These are phyloP conservation scores for Myriosclerotinia scirpicola DNA, from an alignment of 2,329 filamentous ascomycete genomes.

Conservation along the genomic window DNA sequence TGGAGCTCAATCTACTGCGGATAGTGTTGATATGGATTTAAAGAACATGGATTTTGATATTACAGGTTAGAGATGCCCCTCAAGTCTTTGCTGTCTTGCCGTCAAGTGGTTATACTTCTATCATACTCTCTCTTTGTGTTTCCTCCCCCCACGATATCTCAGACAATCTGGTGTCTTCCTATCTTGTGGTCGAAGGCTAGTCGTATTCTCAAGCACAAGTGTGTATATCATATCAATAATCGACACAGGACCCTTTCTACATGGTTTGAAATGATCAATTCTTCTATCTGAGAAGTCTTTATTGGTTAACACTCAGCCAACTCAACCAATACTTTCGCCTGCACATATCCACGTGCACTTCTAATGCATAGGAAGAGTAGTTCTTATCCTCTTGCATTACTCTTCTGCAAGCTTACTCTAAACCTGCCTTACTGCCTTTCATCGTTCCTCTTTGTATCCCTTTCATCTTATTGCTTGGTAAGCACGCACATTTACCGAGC, in stretches of 20 bases:
- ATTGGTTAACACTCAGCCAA: conserved; percentile 9
- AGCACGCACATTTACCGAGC: conserved; percentile 21
- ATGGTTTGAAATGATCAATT: conserved; percentile 10
- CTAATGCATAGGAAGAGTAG: conserved; percentile 6
- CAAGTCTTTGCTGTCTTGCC: conserved; percentile 12
- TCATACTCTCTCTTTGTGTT: not conserved
- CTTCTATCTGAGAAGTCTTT: conserved; percentile 7
- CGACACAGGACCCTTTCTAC: conserved; percentile 7
- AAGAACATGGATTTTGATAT: conserved; percentile 30
- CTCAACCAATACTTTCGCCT: not conserved
- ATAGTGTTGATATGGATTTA: conserved; percentile 27
- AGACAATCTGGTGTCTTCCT: not conserved
- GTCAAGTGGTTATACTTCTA: not conserved
- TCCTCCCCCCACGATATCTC: not conserved
- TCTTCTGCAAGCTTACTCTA: conserved; percentile 6
- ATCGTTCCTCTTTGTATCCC: not conserved
- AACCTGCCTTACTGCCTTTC: not conserved
- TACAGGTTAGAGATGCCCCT: conserved; percentile 19
- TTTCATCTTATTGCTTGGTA: conserved; percentile 19
- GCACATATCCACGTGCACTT: conserved; percentile 16
- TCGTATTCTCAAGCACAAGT: conserved; percentile 8
- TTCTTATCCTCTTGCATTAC: conserved; percentile 20
- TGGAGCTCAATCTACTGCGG: conserved; percentile 20
- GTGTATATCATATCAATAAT: conserved; percentile 12
- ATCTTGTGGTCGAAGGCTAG: conserved; percentile 2